Conservation (phyloP, 257 asterid genomes). For the Thymus mandschuricus region DNA sequence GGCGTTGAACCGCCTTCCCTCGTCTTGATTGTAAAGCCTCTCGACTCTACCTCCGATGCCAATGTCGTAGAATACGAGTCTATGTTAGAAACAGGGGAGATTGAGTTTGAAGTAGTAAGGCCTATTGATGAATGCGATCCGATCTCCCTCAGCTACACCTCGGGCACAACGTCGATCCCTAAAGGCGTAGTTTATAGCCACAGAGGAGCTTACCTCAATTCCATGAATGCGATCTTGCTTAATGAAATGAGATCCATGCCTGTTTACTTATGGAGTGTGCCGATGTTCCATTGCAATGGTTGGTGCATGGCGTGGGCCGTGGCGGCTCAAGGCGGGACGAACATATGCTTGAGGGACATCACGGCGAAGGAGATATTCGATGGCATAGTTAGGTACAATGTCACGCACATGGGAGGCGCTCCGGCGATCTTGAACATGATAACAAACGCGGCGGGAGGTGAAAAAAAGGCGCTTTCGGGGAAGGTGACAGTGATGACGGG, state of each 20-base stretch:
- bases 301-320: slow-evolving; percentile 82
- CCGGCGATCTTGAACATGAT: slow-evolving; percentile 55
- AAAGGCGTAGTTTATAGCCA: slow-evolving; percentile 83
- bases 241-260: slow-evolving; percentile 48
- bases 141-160: slow-evolving; percentile 68
- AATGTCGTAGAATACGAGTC: slow-evolving; percentile 41
- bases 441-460: slow-evolving; percentile 34
- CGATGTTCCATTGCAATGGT: slow-evolving; percentile 82
- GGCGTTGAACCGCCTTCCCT: slow-evolving; percentile 39
- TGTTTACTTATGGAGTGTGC: slow-evolving; percentile 66
- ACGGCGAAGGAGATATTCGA: slow-evolving; percentile 44
- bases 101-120: slow-evolving; percentile 46
- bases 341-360: slow-evolving; percentile 53
- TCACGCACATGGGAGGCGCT: slow-evolving; percentile 69
- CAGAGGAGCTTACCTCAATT: slow-evolving; percentile 65
- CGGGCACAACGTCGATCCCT: slow-evolving; percentile 80
- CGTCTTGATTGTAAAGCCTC: slow-evolving; percentile 44
- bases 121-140: slow-evolving; percentile 73
- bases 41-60: neutral
- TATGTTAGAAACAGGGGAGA: slow-evolving; percentile 43
- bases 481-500: slow-evolving; percentile 56
- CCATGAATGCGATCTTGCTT: slow-evolving; percentile 50
- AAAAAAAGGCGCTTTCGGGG: slow-evolving; percentile 32
- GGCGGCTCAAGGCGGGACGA: slow-evolving; percentile 83
- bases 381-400: slow-evolving; percentile 42